Evolutionary conservation across 2,329 filamentous ascomycete species (phyloP).

Genomic region (Colletotrichum magnum): DNA sequence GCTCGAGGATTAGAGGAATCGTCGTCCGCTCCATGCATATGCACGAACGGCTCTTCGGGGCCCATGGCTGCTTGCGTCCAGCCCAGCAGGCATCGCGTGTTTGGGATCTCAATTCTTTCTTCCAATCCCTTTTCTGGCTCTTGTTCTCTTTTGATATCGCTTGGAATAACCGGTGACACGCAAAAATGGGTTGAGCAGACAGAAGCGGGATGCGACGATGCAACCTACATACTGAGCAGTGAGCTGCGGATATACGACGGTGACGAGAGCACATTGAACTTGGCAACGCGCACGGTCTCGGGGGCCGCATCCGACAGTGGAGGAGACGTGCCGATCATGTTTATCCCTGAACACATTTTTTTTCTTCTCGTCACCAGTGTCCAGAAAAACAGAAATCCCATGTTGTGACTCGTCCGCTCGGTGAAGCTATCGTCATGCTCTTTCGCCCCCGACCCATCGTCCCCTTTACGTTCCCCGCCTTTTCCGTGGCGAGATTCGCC

Average conservation of each 20-base stretch:
- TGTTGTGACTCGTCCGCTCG: constrained; percentile 9
- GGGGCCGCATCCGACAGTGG: neutral
- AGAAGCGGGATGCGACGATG: no score
- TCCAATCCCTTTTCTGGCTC: no score
- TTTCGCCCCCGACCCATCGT: neutral
- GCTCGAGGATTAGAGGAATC: constrained; percentile 3
- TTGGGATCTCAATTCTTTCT: constrained; percentile 2
- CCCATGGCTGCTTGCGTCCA: neutral
- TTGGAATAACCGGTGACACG: no score
- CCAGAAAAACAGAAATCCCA: constrained; percentile 3
- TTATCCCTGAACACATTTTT: constrained; percentile 9
- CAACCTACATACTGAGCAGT: no score
- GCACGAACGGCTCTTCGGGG: constrained; percentile 14
- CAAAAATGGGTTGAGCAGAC: no score
- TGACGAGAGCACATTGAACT: no score
- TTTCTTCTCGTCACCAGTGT: neutral
- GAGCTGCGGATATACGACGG: no score
- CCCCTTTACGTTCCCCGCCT: constrained; percentile 17
- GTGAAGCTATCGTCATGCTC: constrained; percentile 7
- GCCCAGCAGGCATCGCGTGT: neutral
- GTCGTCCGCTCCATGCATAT: constrained; percentile 7
- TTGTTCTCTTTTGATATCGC: no score
- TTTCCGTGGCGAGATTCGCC: constrained; percentile 7
- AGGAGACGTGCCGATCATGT: constrained; percentile 7
- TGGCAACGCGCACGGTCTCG: no score